Evolutionary conservation across 768 basidiomycete genomes (phyloP).

Genomic region (Suillus cothurnatus): DNA sequence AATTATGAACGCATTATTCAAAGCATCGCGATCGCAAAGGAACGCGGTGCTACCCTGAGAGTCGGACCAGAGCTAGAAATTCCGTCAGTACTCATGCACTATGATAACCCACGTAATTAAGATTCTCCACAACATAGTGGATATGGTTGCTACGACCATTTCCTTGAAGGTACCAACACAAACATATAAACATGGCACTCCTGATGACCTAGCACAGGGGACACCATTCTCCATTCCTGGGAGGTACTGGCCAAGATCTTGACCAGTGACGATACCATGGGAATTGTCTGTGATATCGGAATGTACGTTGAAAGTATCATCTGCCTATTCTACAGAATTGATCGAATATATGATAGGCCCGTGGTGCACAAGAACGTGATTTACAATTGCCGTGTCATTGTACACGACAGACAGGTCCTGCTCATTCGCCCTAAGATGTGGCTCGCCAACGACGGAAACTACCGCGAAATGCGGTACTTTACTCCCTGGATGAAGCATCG

Average conservation of each 20-base stretch:
- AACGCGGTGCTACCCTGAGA: conserved; percentile 83
- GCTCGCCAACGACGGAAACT: conserved; percentile 98
- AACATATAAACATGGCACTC: not conserved
- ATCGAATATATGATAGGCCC: conserved; percentile 59
- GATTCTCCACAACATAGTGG: conserved; percentile 52
- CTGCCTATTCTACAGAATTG: not conserved
- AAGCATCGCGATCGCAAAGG: conserved; percentile 88
- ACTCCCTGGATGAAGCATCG: conserved; percentile 93
- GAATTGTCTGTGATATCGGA: conserved; percentile 95
- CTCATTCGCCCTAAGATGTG: conserved; percentile 99
- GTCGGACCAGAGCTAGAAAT: conserved; percentile 98
- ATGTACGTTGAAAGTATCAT: conserved; percentile 59
- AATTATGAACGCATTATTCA: conserved; percentile 89
- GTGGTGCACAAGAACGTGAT: conserved; percentile 97
- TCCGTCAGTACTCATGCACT: conserved; percentile 53
- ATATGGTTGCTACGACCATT: conserved; percentile 97
- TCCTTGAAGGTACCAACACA: conserved; percentile 75
- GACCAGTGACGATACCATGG: conserved; percentile 71
- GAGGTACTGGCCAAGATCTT: conserved; percentile 94
- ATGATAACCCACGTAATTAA: not conserved
- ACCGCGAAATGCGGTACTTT: conserved; percentile 87
- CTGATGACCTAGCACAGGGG: conserved; percentile 54
- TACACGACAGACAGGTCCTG: conserved; percentile 83
- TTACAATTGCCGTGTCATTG: conserved; percentile 94
- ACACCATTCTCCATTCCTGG: conserved; percentile 97